Evolutionary conservation across 768 basidiomycete species (phyloP).

Genomic region (Boletellus sp.): DNA sequence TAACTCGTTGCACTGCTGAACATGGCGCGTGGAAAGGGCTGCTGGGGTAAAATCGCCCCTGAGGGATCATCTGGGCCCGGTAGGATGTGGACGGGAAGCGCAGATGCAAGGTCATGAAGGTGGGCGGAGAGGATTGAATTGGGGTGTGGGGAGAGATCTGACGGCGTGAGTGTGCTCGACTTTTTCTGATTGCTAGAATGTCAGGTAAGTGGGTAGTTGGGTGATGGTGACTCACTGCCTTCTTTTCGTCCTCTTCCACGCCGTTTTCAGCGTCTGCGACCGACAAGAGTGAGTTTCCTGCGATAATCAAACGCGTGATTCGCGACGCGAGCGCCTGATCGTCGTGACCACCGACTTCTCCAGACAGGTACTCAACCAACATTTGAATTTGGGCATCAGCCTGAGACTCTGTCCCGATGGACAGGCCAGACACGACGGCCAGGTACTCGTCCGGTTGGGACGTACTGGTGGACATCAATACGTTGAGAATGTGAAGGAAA

Average conservation of each 20-base stretch:
- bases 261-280: conserved; percentile 33
- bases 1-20: conserved; percentile 60
- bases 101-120: conserved; percentile 69
- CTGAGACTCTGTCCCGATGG: conserved; percentile 60
- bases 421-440: conserved; percentile 81
- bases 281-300: conserved; percentile 81
- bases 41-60: conserved; percentile 88
- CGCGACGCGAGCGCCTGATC: conserved; percentile 64
- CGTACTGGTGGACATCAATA: conserved; percentile 9
- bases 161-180: conserved; percentile 52
- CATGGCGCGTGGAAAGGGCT: conserved; percentile 89
- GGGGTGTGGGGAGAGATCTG: conserved; percentile 71
- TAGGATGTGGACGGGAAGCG: conserved; percentile 82
- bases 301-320: conserved; percentile 83
- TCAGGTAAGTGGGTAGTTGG: conserved; percentile 8
- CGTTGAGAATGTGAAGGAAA: conserved; percentile 8
- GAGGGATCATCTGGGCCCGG: conserved; percentile 89
- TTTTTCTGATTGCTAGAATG: conserved; percentile 46
- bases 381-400: conserved; percentile 77
- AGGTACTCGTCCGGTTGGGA: conserved; percentile 65
- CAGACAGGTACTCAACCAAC: conserved; percentile 85
- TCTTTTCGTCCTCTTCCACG: conserved; percentile 45
- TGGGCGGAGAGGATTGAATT: conserved; percentile 63
- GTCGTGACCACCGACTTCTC: conserved; percentile 70
- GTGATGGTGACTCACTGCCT: conserved; percentile 44